Percentiles rank a stretch among this genome's conserved stretches.
These are phyloP conservation scores for Quaeritorhiza haematococci DNA, from an alignment of 371 early-diverging fungal species.

Conservation along the genomic window DNA sequence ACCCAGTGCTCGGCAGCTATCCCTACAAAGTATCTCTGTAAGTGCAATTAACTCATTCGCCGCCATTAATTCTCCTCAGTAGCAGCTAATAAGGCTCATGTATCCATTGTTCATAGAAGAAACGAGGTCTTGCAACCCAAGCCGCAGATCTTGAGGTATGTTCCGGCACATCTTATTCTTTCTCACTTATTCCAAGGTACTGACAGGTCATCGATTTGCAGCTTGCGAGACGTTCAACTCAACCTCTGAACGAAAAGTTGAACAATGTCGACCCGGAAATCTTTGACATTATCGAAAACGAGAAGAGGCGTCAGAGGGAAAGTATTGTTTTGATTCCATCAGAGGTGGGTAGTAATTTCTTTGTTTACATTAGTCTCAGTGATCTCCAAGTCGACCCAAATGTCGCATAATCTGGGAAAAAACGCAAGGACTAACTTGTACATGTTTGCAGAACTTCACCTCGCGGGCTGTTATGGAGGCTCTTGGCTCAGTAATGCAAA, in stretches of 20 bases:
- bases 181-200: too few relatives aligned
- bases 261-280: conserved; percentile 79
- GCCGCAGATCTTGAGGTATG: too few relatives aligned
- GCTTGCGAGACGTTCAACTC: not conserved
- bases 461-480: conserved; percentile 95
- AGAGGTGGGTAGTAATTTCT: conserved; percentile 57
- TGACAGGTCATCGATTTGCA: not conserved
- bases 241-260: conserved; percentile 27
- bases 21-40: too few relatives aligned
- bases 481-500: conserved; percentile 95
- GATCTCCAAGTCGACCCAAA: not conserved
- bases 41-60: too few relatives aligned
- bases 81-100: too few relatives aligned
- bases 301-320: conserved; percentile 95
- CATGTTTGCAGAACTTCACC: conserved; percentile 92
- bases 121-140: too few relatives aligned
- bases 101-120: too few relatives aligned
- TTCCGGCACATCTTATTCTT: too few relatives aligned
- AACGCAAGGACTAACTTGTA: not conserved
- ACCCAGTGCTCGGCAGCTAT: too few relatives aligned
- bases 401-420: not conserved
- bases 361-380: too few relatives aligned
- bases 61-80: too few relatives aligned
- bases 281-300: conserved; percentile 88
- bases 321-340: conserved; percentile 94